Conservation (phyloP, 2,329 filamentous ascomycete genomes). For the Huntiella omanensis region DNA sequence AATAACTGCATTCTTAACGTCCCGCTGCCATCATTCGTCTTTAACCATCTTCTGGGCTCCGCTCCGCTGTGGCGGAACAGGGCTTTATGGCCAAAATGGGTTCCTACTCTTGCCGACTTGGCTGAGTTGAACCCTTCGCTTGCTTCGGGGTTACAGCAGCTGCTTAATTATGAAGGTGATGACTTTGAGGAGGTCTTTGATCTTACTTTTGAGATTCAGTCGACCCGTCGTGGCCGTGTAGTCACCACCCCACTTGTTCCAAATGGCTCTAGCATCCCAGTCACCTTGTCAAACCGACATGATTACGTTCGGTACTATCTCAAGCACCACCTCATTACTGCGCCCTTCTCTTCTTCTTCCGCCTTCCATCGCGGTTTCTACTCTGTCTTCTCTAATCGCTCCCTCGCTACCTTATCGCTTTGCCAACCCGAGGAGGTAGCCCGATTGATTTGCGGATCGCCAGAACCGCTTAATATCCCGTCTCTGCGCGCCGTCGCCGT, state of each 20-base stretch:
- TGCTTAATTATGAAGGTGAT: constrained; percentile 70
- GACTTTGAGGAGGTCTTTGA: constrained; percentile 51
- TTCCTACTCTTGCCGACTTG: constrained; percentile 53
- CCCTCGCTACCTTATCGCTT: constrained; percentile 59
- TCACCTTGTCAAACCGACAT: constrained; percentile 66
- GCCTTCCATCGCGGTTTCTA: constrained; percentile 91
- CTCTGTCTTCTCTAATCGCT: constrained; percentile 53
- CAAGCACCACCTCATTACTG: constrained; percentile 57
- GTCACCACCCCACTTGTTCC: constrained; percentile 51
- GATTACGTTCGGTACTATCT: constrained; percentile 82
- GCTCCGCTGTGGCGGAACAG: constrained; percentile 30
- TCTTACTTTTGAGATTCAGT: constrained; percentile 60
- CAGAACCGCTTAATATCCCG: constrained; percentile 62
- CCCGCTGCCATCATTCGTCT: constrained; percentile 72
- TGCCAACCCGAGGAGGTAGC: constrained; percentile 88
- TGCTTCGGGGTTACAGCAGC: constrained; percentile 53
- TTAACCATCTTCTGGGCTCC: constrained; percentile 66
- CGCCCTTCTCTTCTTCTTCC: constrained; percentile 68
- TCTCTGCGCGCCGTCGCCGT: constrained; percentile 58
- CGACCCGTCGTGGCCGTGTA: constrained; percentile 56
- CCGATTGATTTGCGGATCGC: constrained; percentile 65
- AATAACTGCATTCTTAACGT: constrained; percentile 87
- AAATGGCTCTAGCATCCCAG: constrained; percentile 52
- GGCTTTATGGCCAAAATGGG: constrained; percentile 37
- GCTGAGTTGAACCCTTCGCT: constrained; percentile 63